Base-by-base conservation (phyloP, 2,329 filamentous ascomycete species). In the Pestalotiopsis sp. region DNA sequence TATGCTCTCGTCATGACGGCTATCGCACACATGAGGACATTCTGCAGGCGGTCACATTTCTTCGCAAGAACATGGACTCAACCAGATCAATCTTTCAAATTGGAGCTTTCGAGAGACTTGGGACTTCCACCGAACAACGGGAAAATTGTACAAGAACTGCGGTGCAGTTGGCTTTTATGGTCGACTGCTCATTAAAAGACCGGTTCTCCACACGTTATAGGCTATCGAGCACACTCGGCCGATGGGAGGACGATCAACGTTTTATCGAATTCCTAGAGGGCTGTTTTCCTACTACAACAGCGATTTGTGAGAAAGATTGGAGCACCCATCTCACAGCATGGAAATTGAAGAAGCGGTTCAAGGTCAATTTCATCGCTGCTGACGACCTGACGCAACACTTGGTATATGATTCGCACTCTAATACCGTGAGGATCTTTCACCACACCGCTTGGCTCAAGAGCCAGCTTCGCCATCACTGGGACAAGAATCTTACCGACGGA, bases 41-140 rank as follows among this genome's bases (percentile, higher is more conserved):
- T n/a, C 2, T 45, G 11, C 41, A 45, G 11, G 41, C 12, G 5
- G 41, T 45, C 4, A 13, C 41, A 45, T 45, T 14, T 2, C 41
- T 45, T 0, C 41, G 41, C 6, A 17, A 45, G 14, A 45, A 49
- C 3, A 49, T 49, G 14, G n/a, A 49, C 14, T 49, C 41, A 1
- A 49, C 41, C 14, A 1, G 3, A 6, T 49, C 41, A 49, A n/a
- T 6, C 1, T 49, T 49, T 5, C 41, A 49, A n/a, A n/a, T 5
- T 2, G 0, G 1, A 49, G 41, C 41, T 1, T 1, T 49, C 14
- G 1, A 49, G n/a, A n/a, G n/a, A n/a, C n/a, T 1, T n/a, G 41
- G 3, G 3, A 1, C 12, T 49, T 49, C 41, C 7, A n/a, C 3
- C 14, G 41, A 49, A 6, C 41, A 49, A 2, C 0, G 1, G 3